A percentile compares a stretch with the other conserved stretches of the same genome.
These are phyloP conservation scores for Barnettozyma hawaiiensis DNA, from an alignment of 1,139 yeast genomes.

Conservation along the genomic window DNA sequence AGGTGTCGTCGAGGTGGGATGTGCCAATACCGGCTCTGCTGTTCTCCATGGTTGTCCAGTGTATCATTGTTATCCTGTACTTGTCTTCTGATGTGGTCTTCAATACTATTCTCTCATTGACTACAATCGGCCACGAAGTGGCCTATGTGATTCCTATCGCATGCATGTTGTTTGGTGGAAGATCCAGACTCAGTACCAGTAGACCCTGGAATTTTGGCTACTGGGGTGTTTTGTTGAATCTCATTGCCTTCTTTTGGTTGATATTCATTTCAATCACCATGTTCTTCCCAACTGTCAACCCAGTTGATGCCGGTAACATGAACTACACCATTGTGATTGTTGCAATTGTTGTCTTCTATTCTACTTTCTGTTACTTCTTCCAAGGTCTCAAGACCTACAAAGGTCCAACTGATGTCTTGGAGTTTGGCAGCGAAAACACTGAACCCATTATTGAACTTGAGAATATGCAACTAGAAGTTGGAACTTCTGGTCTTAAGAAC, in stretches of 20 bases:
- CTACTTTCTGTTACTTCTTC: constrained; percentile 30
- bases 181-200: constrained; percentile 38
- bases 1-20: constrained; percentile 41
- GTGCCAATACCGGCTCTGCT: constrained; percentile 56
- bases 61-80: constrained; percentile 47
- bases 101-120: constrained; percentile 47
- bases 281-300: constrained; percentile 38
- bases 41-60: constrained; percentile 42
- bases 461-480: not conserved
- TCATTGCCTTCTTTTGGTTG: constrained; percentile 31
- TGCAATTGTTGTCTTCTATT: constrained; percentile 31
- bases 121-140: constrained; percentile 50
- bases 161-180: constrained; percentile 25
- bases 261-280: constrained; percentile 39
- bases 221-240: constrained; percentile 29
- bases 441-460: constrained; percentile 2
- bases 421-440: constrained; percentile 6
- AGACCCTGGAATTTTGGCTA: constrained; percentile 54
- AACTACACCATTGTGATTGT: constrained; percentile 37
- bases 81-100: constrained; percentile 53
- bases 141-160: constrained; percentile 52
- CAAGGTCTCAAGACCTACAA: constrained; percentile 27
- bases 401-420: constrained; percentile 20
- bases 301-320: constrained; percentile 34
- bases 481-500: not conserved